Base-by-base conservation (phyloP, 129 eudicot genomes). In the Flaveria bidentis region DNA sequence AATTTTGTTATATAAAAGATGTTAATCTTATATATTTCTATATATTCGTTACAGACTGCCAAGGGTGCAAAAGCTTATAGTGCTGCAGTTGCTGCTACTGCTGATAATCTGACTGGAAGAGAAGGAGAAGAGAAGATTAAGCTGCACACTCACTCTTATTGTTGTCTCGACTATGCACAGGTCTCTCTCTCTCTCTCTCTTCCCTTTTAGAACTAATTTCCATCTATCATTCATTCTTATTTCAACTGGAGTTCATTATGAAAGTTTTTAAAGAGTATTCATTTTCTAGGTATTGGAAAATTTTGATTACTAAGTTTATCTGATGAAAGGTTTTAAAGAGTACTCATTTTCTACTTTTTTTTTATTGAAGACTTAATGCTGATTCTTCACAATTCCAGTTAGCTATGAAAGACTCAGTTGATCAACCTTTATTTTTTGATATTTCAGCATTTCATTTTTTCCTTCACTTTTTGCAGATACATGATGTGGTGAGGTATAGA, bases 151-250 rank as follows among this genome's bases (percentile, higher is more conserved):
- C 99, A 95, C 69, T 91, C 96, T 25, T 95, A 91, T 73, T 95
- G 99, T 67, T 95, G 99, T 53, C 85, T 91, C 36, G 97, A 95
- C 73, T 95, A 95, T 84, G 93, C 97, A 61, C 99, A 95, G 99
- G 97, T 93, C 79, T 78, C 47, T 78, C 33, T 63, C 51, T 26
- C 23, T 69, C 5, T 62, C 68, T 12, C 2, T 57, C 41, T 16
- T 23, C 26, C 26, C 26, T 23, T 1, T 23, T 23, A 23, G 26
- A 23, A 23, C 0, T 26, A 26, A 26, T 25, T 2, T 25, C 39
- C 39, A 52, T 23, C 46, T 84, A 25, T 62, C 65, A 55, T 62
- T 42, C 0, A 5, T 73, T 78, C 45, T 71, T 57, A 44, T 30
- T 71, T 23, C 18, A 20, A 16, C 23, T 51, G 64, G 74, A 25